phyloP scores from a whole-genome alignment of 441 rosid species.

The Macaranga tanarius region DNA sequence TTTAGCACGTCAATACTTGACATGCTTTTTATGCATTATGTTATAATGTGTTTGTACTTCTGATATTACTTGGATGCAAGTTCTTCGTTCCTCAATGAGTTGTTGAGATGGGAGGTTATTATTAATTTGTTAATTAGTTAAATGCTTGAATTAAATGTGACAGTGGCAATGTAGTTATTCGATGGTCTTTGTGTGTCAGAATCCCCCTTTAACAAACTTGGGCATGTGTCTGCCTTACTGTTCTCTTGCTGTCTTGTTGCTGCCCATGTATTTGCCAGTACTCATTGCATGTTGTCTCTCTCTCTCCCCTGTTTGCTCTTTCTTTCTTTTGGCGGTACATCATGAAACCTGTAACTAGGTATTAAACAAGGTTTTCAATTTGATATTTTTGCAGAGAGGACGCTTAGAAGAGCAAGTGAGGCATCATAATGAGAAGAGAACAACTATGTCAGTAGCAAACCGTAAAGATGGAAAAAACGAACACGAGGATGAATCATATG shows the following conservation, averaged over 20 bases:
- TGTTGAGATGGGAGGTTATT: neutral
- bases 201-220: neutral
- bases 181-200: neutral
- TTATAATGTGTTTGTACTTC: neutral
- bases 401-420: constrained; percentile 96
- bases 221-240: neutral
- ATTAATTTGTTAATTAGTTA: neutral
- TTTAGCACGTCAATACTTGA: neutral
- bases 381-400: constrained; percentile 52
- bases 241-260: neutral
- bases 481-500: constrained; percentile 66
- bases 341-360: neutral
- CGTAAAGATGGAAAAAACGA: constrained; percentile 32
- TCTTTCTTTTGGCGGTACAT: neutral
- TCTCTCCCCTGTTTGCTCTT: too few species aligned
- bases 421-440: constrained; percentile 80
- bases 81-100: neutral
- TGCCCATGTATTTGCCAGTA: too few species aligned
- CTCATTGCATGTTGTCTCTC: too few species aligned
- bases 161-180: neutral
- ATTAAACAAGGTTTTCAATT: constrained; percentile 8
- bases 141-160: too few species aligned
- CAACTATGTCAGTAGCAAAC: constrained; percentile 36
- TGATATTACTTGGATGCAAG: neutral
- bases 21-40: neutral